Percentiles rank a stretch among this genome's conserved stretches.
Conservation (phyloP, 768 basidiomycete genomes). For the Amanita inopinata region DNA sequence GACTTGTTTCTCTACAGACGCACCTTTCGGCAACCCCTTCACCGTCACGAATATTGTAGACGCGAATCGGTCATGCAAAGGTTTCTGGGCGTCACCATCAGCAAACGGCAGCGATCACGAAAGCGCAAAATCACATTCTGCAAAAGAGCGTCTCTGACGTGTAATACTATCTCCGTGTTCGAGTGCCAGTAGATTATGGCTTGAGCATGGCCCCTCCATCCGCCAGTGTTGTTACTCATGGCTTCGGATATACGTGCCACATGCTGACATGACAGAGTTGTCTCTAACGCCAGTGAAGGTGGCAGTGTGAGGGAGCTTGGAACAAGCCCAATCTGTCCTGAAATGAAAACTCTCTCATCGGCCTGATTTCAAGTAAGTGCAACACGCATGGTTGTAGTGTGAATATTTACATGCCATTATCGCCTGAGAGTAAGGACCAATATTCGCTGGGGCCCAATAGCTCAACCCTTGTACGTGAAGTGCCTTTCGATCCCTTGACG, state of each 20-base stretch:
- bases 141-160: slow-evolving; percentile 27
- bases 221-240: slow-evolving; percentile 42
- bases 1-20: slow-evolving; percentile 69
- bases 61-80: slow-evolving; percentile 13
- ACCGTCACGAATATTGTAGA: slow-evolving; percentile 53
- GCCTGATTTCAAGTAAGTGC: slow-evolving; percentile 33
- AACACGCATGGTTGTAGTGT: background rate
- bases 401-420: slow-evolving; percentile 47
- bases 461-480: slow-evolving; percentile 94
- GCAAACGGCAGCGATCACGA: background rate
- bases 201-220: slow-evolving; percentile 57
- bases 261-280: slow-evolving; percentile 75
- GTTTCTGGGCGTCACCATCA: slow-evolving; percentile 8
- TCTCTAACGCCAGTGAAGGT: slow-evolving; percentile 49
- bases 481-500: slow-evolving; percentile 44
- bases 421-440: slow-evolving; percentile 96
- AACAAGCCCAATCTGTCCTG: slow-evolving; percentile 90
- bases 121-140: slow-evolving; percentile 9
- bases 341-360: slow-evolving; percentile 72
- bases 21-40: slow-evolving; percentile 60
- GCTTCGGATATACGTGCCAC: slow-evolving; percentile 56
- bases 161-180: slow-evolving; percentile 25
- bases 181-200: slow-evolving; percentile 68
- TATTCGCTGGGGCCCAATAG: slow-evolving; percentile 99
- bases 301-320: slow-evolving; percentile 68